Base-by-base conservation (phyloP, 2,329 filamentous ascomycete species). In the Xylaria sp. region DNA sequence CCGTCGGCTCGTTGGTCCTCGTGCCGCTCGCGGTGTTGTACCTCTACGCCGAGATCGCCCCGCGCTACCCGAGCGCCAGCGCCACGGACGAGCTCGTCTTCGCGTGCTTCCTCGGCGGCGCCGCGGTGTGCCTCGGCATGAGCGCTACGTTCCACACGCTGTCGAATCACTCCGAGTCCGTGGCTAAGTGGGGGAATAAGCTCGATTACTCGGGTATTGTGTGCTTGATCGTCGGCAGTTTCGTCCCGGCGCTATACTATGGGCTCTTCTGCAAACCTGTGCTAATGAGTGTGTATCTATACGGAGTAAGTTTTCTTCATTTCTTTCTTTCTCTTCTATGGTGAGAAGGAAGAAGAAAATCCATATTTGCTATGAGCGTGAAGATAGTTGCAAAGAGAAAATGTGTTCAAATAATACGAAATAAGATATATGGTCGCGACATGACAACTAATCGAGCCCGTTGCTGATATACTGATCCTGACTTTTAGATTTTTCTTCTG, bases 131-230 rank as follows among this genome's bases (percentile, higher is more conserved):
- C 75, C 83, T 96, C 62, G 91, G 91, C 25, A 93, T 94, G 90
- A 94, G 91, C 74, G 92, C 94, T 5, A 92, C 91, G 2, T 99
- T 90, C 78, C 96, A 99, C 79, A 88, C 92, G 1, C 87, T 98
- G 57, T 89, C 86, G 25, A 97, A 98, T 73, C 96, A 99, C 80
- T 96, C 92, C 20, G 88, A 89, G 46, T 81, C 82, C 1, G 93
- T 98, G 15, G 90, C 92, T 1, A 90, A 88, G 70, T 92, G 94
- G 84, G 94, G 94, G 12, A 98, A 98, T 79, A 93, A 97, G 80
- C 83, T 98, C 66, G 96, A 99, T 79, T 98, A 99, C 79, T 89
- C 95, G 5, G 96, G 96, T 7, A 99, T 99, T 74, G 93, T 98
- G 36, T 89, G 91, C 58, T 83, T 99, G 73, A 98, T 98, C 68